These are phyloP conservation scores for Entomortierella parvispora DNA, from an alignment of 192 early-diverging fungal species.

Conservation along the genomic window DNA sequence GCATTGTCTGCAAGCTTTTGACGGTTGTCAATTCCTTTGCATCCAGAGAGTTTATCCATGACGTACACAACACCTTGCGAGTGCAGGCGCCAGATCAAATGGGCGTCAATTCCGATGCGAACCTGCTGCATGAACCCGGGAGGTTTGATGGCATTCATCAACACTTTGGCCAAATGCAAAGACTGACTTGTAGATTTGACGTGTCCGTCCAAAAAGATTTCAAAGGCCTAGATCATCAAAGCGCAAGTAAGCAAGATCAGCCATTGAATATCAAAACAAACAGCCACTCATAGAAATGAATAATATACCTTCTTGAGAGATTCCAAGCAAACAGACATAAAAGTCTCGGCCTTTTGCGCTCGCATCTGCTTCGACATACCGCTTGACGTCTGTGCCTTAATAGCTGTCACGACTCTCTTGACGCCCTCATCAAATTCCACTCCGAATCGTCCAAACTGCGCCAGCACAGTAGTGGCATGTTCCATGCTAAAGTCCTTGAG, in stretches of 20 bases:
- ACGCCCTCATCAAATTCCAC: conserved; percentile 58
- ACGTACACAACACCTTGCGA: conserved; percentile 48
- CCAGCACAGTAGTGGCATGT: conserved; percentile 32
- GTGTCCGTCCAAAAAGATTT: conserved; percentile 23
- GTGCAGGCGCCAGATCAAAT: conserved; percentile 48
- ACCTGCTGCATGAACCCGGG: conserved; percentile 37
- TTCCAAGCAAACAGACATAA: conserved; percentile 46
- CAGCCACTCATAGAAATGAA: too few relatives aligned
- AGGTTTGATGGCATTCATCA: conserved; percentile 32
- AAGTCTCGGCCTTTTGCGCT: conserved; percentile 25
- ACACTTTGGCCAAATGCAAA: conserved; percentile 49
- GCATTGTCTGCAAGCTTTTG: conserved; percentile 25
- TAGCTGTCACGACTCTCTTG: conserved; percentile 49
- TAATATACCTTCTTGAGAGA: conserved; percentile 55
- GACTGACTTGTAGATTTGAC: conserved; percentile 41
- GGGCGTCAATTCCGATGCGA: conserved; percentile 18
- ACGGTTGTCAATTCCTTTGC: conserved; percentile 6
- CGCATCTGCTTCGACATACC: conserved; percentile 8
- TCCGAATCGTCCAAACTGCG: conserved; percentile 51
- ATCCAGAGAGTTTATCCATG: conserved; percentile 33
- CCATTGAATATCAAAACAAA: too few relatives aligned
- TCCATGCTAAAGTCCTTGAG: conserved; percentile 55
- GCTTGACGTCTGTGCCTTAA: conserved; percentile 46
- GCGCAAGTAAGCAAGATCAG: background rate
- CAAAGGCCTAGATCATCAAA: conserved; percentile 30